These are phyloP conservation scores for Xylaria bambusicola DNA, from an alignment of 495 filamentous ascomycete genomes.

Conservation along the genomic window DNA sequence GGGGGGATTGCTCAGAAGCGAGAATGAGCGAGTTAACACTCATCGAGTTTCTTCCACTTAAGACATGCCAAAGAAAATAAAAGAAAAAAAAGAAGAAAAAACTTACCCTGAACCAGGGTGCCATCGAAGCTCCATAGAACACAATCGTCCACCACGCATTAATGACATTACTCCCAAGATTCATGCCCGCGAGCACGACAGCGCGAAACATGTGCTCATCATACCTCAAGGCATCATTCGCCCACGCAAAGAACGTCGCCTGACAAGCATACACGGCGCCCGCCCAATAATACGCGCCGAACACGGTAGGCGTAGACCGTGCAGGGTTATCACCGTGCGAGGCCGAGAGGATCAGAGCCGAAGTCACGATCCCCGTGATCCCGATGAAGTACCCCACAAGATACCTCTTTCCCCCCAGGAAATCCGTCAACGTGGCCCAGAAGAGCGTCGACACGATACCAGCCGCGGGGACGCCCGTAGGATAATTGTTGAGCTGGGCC, in stretches of 20 bases:
- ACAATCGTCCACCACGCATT: constrained; percentile 66
- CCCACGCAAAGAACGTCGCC: constrained; percentile 62
- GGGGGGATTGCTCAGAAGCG: neutral
- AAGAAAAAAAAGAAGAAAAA: no score
- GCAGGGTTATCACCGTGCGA: constrained; percentile 40
- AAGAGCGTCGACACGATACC: constrained; percentile 55
- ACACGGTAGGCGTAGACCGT: constrained; percentile 34
- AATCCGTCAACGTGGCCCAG: constrained; percentile 56
- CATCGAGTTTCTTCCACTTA: no score
- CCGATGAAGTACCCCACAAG: constrained; percentile 57
- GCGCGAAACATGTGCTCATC: constrained; percentile 46
- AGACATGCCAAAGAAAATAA: no score
- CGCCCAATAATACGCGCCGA: constrained; percentile 57
- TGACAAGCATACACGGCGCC: constrained; percentile 59
- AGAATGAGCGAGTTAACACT: neutral
- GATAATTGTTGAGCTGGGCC: constrained; percentile 51
- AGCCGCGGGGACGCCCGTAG: constrained; percentile 49
- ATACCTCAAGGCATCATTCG: constrained; percentile 57
- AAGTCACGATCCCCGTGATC: constrained; percentile 50
- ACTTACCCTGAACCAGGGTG: constrained; percentile 58
- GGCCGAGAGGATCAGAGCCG: constrained; percentile 50
- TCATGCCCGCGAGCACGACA: constrained; percentile 58
- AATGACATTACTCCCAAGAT: constrained; percentile 57
- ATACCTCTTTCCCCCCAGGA: constrained; percentile 50
- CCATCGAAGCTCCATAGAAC: constrained; percentile 61